Percentiles rank a stretch among this genome's conserved stretches.
Conservation (phyloP, 805 yeast species). For the Lipomyces lipofer region DNA sequence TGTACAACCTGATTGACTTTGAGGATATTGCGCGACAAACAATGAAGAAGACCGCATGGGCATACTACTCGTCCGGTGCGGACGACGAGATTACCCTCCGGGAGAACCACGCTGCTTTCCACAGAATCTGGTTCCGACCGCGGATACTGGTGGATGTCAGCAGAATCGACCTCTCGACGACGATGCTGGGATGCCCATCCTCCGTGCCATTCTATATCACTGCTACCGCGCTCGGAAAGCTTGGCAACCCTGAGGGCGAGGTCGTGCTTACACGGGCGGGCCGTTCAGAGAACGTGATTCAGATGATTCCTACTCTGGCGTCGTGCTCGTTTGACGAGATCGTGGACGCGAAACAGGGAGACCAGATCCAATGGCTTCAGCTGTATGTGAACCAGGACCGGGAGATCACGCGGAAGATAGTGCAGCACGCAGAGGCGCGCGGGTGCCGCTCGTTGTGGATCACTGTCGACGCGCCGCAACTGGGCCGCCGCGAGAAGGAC, state of each 20-base stretch:
- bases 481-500: constrained; percentile 90
- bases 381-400: constrained; percentile 80
- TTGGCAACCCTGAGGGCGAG: constrained; percentile 95
- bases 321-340: constrained; percentile 87
- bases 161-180: constrained; percentile 66
- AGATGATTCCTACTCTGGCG: constrained; percentile 92
- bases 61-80: constrained; percentile 86
- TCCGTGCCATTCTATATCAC: constrained; percentile 82
- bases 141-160: constrained; percentile 76
- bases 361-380: constrained; percentile 86
- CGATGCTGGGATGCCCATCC: constrained; percentile 69
- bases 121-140: constrained; percentile 85
- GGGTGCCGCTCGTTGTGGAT: constrained; percentile 82
- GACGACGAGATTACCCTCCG: constrained; percentile 90
- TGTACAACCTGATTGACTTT: constrained; percentile 80
- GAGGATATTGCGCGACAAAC: constrained; percentile 82
- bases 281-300: constrained; percentile 66
- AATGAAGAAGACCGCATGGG: constrained; percentile 81
- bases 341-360: constrained; percentile 61
- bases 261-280: constrained; percentile 82
- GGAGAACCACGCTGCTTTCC: constrained; percentile 89
- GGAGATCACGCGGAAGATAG: constrained; percentile 56
- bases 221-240: constrained; percentile 89
- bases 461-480: constrained; percentile 90
- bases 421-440: constrained; percentile 68